phyloP scores from a whole-genome alignment of 805 yeast species.

The Zygotorulaspora chibaensis region DNA sequence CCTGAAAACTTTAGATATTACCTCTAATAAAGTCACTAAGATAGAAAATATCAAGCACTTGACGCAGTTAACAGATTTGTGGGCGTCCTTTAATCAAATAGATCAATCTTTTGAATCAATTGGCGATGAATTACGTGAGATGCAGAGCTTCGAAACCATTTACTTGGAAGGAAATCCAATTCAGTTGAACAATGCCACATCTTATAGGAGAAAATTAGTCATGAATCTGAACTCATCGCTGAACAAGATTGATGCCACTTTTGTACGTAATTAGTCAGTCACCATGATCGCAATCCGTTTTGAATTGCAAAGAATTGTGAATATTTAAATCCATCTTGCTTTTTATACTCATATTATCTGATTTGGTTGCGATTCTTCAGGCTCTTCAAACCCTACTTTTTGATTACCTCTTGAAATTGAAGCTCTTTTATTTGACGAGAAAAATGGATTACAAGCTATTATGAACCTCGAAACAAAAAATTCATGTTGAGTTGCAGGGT shows the following conservation, averaged over 20 bases:
- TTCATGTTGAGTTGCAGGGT: neutral
- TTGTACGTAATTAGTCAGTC: conserved; percentile 38
- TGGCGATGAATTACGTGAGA: conserved; percentile 55
- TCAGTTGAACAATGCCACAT: conserved; percentile 65
- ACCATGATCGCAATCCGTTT: neutral
- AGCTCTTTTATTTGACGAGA: too few species aligned
- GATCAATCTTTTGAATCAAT: conserved; percentile 62
- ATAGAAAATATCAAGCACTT: conserved; percentile 66
- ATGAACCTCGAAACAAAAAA: neutral
- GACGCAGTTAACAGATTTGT: conserved; percentile 73
- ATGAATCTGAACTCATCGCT: conserved; percentile 61
- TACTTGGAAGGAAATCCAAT: conserved; percentile 93
- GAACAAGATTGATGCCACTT: conserved; percentile 88
- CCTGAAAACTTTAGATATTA: conserved; percentile 71
- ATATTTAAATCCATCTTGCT: neutral
- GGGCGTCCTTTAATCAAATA: conserved; percentile 83
- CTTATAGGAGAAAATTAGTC: conserved; percentile 78
- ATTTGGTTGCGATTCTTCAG: too few species aligned
- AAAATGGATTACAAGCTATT: too few species aligned
- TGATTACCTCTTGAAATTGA: too few species aligned
- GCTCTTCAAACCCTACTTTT: too few species aligned
- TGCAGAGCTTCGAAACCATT: conserved; percentile 73
- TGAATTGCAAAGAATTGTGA: neutral
- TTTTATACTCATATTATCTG: neutral
- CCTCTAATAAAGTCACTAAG: conserved; percentile 62